Evolutionary conservation across 2,329 filamentous ascomycete genomes (phyloP), one percentile per base, ranked within the genome.

Genomic region (Penicillium sp.): DNA sequence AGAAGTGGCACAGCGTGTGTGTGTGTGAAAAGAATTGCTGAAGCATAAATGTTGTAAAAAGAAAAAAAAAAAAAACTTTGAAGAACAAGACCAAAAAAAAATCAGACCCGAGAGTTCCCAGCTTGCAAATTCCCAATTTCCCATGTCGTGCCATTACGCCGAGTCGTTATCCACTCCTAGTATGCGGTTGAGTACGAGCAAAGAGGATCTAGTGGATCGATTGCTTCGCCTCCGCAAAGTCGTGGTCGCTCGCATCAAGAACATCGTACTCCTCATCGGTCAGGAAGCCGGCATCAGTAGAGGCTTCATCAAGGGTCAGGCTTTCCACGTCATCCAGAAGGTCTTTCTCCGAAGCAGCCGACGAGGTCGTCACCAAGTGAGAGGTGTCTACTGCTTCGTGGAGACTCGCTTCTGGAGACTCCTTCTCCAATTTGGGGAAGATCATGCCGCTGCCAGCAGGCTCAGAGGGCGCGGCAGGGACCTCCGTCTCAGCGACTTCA

Each of bases 261-360:
- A 97, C 90, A 63, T 98, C 93, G 68, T 97, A 98, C 73, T 98
- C 93, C 68, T 97, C 93, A 55, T 98, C 93, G 0, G 93, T 97
- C 76, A 95, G 73, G 76, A 95, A 96, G 9, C 85, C 87, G 51
- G 86, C 82, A n/a, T 77, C 74, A 24, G 66, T 72, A 5, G 67
- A 65, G 9, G 69, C 66, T 46, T 73, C 74, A 36, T 74, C 73
- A 37, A 77, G 61, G 18, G 78, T 75, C 49, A 83, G 72, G 55
- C 76, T 81, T 56, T 81, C 79, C 43, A 77, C 76, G 60, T 83
- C 81, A 54, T 81, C 75, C 24, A 65, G 49, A n/a, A 66, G 40
- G 47, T 66, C 64, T n/a, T 73, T 66, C 60, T 83, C 80, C 24
- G 76, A 73, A 25, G 73, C 66, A 33, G 70, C 73, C 45, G 70